Conservation (phyloP, 2,329 filamentous ascomycete genomes). For the Rosellinia necatrix region DNA sequence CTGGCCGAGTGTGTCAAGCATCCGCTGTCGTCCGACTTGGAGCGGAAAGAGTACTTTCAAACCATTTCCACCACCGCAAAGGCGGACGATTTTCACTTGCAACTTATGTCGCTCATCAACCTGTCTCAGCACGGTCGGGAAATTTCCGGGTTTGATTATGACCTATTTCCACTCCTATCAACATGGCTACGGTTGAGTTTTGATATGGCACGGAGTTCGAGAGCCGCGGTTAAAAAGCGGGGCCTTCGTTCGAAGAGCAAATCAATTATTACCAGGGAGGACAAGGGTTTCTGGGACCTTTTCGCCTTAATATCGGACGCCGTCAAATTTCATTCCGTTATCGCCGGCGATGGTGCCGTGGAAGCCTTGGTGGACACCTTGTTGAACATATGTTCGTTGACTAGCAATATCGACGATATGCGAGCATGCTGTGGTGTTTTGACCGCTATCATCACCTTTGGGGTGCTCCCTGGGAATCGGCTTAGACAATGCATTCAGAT, state of each 20-base stretch:
- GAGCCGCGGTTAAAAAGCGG: constrained; percentile 56
- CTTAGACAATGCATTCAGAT: constrained; percentile 71
- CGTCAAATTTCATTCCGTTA: constrained; percentile 76
- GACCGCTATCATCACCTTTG: constrained; percentile 73
- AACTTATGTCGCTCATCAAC: constrained; percentile 66
- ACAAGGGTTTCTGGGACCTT: constrained; percentile 65
- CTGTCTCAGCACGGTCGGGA: constrained; percentile 66
- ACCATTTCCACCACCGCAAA: constrained; percentile 61
- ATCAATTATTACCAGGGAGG: constrained; percentile 53
- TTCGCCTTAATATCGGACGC: constrained; percentile 70
- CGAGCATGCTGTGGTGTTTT: constrained; percentile 69
- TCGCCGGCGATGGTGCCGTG: constrained; percentile 66
- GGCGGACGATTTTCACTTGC: constrained; percentile 67
- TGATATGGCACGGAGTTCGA: constrained; percentile 55
- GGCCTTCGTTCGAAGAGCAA: constrained; percentile 50
- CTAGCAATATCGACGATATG: constrained; percentile 67
- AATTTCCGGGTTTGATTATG: constrained; percentile 69
- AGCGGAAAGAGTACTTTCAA: constrained; percentile 68
- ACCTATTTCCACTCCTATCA: constrained; percentile 65
- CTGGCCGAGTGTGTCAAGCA: constrained; percentile 69
- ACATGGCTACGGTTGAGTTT: constrained; percentile 64
- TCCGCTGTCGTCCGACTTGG: constrained; percentile 65
- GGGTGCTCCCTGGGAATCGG: constrained; percentile 66
- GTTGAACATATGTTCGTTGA: constrained; percentile 70
- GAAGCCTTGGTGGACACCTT: constrained; percentile 65